Percentiles rank a stretch among this genome's conserved stretches.
Conservation (phyloP, 1,284 basidiomycete genomes). For the Limonomyces culmigenus region DNA sequence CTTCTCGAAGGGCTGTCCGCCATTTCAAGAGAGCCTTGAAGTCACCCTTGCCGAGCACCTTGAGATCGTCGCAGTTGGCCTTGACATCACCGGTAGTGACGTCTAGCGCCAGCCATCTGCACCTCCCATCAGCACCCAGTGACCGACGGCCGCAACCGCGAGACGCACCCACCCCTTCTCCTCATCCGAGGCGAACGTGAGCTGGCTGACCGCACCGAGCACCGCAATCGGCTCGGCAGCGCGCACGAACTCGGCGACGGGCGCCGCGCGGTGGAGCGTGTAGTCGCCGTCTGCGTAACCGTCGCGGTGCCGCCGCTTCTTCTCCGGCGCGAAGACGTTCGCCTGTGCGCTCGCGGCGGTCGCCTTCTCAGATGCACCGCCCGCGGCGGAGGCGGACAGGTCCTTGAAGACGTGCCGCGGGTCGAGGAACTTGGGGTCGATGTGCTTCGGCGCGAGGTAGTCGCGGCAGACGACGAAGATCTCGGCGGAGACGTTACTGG, state of each 20-base stretch:
- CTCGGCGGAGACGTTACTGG: constrained; percentile 95
- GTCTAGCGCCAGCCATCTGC: constrained; percentile 55
- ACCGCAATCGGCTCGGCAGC: constrained; percentile 61
- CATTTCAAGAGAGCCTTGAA: constrained; percentile 92
- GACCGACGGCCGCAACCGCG: too few relatives aligned
- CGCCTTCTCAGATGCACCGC: constrained; percentile 31
- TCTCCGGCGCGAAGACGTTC: constrained; percentile 96
- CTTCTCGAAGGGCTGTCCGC: constrained; percentile 72
- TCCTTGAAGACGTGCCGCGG: constrained; percentile 98
- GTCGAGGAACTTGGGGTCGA: constrained; percentile 97
- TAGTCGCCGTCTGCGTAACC: constrained; percentile 96
- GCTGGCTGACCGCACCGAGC: constrained; percentile 74
- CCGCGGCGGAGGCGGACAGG: constrained; percentile 31
- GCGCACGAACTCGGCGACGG: constrained; percentile 64
- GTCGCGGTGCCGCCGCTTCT: constrained; percentile 84
- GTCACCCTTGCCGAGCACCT: constrained; percentile 94
- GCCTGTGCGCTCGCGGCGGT: constrained; percentile 45
- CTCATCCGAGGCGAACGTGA: constrained; percentile 71
- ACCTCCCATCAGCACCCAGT: too few relatives aligned
- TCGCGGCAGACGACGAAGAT: constrained; percentile 98
- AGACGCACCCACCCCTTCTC: constrained; percentile 52
- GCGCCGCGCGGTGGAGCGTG: constrained; percentile 69
- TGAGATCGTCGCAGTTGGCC: constrained; percentile 80
- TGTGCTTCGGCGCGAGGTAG: constrained; percentile 87
- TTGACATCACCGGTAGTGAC: constrained; percentile 71